Evolutionary conservation across 225 moss, liverwort and hornwort genomes (phyloP).

Genomic region (Bryum argenteum): DNA sequence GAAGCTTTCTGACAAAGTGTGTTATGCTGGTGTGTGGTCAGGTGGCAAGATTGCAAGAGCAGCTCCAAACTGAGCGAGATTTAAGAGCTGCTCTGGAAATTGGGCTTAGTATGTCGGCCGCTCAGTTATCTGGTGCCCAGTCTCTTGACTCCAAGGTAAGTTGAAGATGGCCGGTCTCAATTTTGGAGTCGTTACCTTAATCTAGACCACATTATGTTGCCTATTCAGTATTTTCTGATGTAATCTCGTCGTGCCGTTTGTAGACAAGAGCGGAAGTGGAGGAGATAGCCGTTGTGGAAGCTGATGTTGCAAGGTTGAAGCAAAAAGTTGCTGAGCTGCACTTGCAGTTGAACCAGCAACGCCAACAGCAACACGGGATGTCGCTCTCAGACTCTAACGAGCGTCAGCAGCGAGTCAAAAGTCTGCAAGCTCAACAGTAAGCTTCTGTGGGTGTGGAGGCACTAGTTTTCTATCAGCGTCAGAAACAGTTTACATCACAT

Average conservation of each 20-base stretch:
- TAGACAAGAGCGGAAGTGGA: conserved; percentile 97
- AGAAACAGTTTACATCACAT: neutral
- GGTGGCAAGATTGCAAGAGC: conserved; percentile 91
- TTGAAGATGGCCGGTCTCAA: neutral
- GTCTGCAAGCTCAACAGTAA: conserved; percentile 97
- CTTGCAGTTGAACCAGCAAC: conserved; percentile 81
- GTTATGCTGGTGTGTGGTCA: conserved; percentile 32
- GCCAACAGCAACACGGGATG: conserved; percentile 89
- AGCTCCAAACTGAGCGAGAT: conserved; percentile 90
- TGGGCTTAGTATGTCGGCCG: conserved; percentile 87
- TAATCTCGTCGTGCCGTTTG: neutral
- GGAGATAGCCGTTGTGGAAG: conserved; percentile 95
- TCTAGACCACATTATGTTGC: too few species aligned
- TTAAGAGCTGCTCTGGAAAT: conserved; percentile 86
- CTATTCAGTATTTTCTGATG: too few species aligned
- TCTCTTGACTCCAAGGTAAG: conserved; percentile 80
- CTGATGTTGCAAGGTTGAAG: conserved; percentile 92
- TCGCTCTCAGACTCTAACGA: conserved; percentile 85
- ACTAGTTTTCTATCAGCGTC: neutral
- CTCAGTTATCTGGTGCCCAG: conserved; percentile 77
- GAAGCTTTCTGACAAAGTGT: neutral
- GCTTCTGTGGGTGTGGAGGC: conserved; percentile 23
- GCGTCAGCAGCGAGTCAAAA: conserved; percentile 89
- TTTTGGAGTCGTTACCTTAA: neutral
- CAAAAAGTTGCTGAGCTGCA: conserved; percentile 95